A percentile compares a stretch with the other conserved stretches of the same genome.
Evolutionary conservation across 345 rosid genomes (phyloP).

Genomic region (Syzygium oleosum): DNA sequence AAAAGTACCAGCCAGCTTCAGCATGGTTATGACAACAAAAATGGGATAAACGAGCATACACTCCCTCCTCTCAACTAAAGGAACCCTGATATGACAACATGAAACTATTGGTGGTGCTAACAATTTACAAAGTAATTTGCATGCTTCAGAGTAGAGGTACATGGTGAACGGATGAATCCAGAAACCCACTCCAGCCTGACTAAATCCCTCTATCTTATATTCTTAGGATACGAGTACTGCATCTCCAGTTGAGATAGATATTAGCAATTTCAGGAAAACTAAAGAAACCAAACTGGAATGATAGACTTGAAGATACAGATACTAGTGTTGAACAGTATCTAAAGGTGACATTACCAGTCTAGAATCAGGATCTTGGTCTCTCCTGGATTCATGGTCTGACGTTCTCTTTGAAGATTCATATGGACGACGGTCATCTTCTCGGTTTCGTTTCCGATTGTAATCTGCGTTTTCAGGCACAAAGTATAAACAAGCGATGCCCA

Average conservation of each 20-base stretch:
- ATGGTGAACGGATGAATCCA: not conserved
- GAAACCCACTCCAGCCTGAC: not conserved
- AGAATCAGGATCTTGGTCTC: constrained; percentile 51
- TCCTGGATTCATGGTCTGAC: constrained; percentile 55
- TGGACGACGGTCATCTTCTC: constrained; percentile 79
- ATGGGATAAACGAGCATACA: not conserved
- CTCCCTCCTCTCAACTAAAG: not conserved
- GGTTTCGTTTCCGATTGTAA: constrained; percentile 62
- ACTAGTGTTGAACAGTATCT: not conserved
- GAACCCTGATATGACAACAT: not conserved
- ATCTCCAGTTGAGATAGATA: not conserved
- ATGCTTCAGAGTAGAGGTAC: not conserved
- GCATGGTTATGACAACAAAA: not conserved
- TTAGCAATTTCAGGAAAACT: not conserved
- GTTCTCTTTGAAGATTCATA: constrained; percentile 60
- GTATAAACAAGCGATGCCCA: not conserved
- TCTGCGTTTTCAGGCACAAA: constrained; percentile 28
- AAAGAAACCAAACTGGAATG: not conserved
- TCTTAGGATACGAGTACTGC: not conserved
- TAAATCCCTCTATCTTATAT: not conserved
- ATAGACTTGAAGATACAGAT: not conserved
- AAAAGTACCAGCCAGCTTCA: not conserved
- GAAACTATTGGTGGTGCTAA: not conserved
- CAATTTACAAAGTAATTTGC: not conserved
- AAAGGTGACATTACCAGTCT: constrained; percentile 44